These are phyloP conservation scores for Bombardia bombarda DNA, from an alignment of 495 filamentous ascomycete species.

Conservation along the genomic window DNA sequence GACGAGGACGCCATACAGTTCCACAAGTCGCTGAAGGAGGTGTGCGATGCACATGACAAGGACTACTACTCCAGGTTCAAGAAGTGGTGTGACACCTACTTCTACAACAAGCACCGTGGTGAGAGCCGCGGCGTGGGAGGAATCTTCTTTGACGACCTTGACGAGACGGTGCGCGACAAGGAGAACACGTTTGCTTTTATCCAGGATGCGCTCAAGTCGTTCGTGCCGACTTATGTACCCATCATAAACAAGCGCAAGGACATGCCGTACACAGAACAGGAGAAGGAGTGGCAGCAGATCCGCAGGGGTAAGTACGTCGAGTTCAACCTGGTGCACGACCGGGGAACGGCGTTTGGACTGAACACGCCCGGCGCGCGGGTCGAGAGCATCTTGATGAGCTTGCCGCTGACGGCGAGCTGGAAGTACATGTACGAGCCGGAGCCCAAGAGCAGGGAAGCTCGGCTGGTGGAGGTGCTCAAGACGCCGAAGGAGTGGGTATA, in stretches of 20 bases:
- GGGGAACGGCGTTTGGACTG: conserved; percentile 89
- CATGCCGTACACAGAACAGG: conserved; percentile 72
- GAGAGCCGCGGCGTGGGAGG: conserved; percentile 89
- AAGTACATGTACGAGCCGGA: conserved; percentile 85
- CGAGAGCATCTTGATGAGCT: conserved; percentile 95
- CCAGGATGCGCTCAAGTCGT: conserved; percentile 73
- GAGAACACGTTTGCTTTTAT: conserved; percentile 91
- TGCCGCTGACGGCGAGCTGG: conserved; percentile 90
- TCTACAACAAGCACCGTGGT: conserved; percentile 80
- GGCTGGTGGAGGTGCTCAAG: conserved; percentile 73
- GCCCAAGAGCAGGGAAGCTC: conserved; percentile 65
- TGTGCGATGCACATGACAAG: conserved; percentile 89
- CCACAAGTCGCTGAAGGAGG: conserved; percentile 84
- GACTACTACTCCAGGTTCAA: conserved; percentile 94
- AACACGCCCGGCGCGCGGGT: conserved; percentile 87
- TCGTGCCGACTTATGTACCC: conserved; percentile 85
- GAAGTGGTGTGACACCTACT: conserved; percentile 97
- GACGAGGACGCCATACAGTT: conserved; percentile 97
- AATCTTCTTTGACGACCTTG: conserved; percentile 98
- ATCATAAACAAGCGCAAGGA: conserved; percentile 84
- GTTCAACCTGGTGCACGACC: conserved; percentile 97
- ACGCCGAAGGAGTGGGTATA: conserved; percentile 89
- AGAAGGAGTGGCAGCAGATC: conserved; percentile 96
- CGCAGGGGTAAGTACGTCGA: conserved; percentile 91
- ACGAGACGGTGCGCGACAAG: conserved; percentile 69